Conservation (phyloP, 257 asterid genomes). For the Cruciata laevipes region DNA sequence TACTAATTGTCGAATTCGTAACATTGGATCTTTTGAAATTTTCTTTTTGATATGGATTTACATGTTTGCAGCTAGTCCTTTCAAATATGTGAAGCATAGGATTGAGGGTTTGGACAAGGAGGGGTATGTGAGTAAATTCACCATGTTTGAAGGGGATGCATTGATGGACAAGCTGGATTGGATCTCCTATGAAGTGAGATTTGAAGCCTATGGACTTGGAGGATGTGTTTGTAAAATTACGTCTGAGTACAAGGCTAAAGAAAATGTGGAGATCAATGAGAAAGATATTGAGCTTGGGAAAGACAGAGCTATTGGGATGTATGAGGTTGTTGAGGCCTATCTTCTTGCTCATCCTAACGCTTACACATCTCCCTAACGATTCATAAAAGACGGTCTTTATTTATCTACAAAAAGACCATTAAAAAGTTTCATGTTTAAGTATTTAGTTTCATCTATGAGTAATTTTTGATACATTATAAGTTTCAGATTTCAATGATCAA, state of each 20-base stretch:
- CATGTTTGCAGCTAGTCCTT: slow-evolving; percentile 36
- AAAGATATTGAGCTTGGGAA: slow-evolving; percentile 26
- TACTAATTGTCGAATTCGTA: too few relatives aligned
- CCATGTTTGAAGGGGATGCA: slow-evolving; percentile 52
- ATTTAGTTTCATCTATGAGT: too few relatives aligned
- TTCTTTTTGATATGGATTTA: background rate
- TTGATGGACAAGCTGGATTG: slow-evolving; percentile 44
- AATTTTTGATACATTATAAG: too few relatives aligned
- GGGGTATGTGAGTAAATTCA: slow-evolving; percentile 31
- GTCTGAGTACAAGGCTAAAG: slow-evolving; percentile 17
- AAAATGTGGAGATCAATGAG: slow-evolving; percentile 26
- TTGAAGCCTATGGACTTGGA: slow-evolving; percentile 40
- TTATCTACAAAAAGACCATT: too few relatives aligned
- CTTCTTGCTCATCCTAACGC: slow-evolving; percentile 37
- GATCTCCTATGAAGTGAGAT: slow-evolving; percentile 41
- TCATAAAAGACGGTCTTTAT: too few relatives aligned
- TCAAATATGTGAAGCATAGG: slow-evolving; percentile 45
- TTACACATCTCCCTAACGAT: background rate
- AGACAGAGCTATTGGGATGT: slow-evolving; percentile 30
- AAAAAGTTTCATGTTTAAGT: too few relatives aligned
- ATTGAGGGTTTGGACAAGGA: slow-evolving; percentile 45
- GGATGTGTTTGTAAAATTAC: slow-evolving; percentile 43
- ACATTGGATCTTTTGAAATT: too few relatives aligned
- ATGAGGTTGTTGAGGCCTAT: slow-evolving; percentile 37
- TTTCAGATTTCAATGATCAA: too few relatives aligned